Base-by-base conservation (phyloP, 805 yeast species). In the Grigorovia jiainica region DNA sequence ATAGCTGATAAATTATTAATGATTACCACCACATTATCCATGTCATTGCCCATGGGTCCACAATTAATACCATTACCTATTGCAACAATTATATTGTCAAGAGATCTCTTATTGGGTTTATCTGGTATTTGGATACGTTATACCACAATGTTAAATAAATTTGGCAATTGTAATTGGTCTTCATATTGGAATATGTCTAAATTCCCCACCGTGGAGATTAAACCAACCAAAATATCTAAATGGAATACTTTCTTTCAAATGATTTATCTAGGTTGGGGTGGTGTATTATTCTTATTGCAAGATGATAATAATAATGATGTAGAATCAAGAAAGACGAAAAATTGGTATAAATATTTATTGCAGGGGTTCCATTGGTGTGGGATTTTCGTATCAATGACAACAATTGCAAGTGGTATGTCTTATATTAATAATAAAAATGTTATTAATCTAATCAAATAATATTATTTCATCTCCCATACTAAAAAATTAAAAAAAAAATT, bases 1-100 rank as follows among this genome's bases (percentile, higher is more conserved):
- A 71, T 87, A 65, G 99, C 98, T 0, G 99, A 92, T 58, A 92
- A 92, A 58, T 68, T 83, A 13, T 68, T 92, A 37, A 87, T 92
- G 96, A 73, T 90, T 17, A 76, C 84, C 0, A 77, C 95, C 40
- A 89, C 97, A 0, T 70, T 79, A 0, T 78, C 95, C 40, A 64
- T 92, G 43, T 78, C 90, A 0, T 72, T 53, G 17, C 55, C 63
- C 9, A 50, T 59, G 1, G 66, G 66, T 2, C 79, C 50, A 66
- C 79, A 10, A 71, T 78, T 39, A 68, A 81, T 92, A 53, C 97
- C 98, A 0, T 54, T 74, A 30, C 75, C 72, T 57, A 68, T 76
- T 18, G 94, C 90, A 0, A 58, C 65, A 0, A 50, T 87, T 16
- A 87, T 92, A 21, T 67, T 92, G 16, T 97, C 97, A 0, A 72